Evolutionary conservation across 2,329 filamentous ascomycete species (phyloP).

Genomic region (Cordyceps fumosorosea): DNA sequence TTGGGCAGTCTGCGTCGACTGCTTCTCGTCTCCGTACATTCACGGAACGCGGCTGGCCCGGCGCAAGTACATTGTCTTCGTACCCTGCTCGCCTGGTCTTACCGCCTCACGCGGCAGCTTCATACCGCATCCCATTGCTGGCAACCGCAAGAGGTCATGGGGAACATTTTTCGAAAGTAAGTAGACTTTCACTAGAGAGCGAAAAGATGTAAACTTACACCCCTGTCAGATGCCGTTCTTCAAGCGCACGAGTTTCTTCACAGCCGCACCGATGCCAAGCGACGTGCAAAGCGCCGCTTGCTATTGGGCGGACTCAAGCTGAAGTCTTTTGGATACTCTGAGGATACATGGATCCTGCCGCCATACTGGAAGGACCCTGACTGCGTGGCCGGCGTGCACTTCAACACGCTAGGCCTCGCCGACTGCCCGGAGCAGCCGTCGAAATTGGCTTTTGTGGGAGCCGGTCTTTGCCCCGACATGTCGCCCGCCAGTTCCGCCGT

Average conservation of each 20-base stretch:
- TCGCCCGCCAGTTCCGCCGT: neutral
- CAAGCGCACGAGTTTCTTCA: neutral
- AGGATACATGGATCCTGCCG: neutral
- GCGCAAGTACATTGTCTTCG: neutral
- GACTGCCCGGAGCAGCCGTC: slow-evolving; percentile 6
- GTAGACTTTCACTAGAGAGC: neutral
- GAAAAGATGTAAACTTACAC: neutral
- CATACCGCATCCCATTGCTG: neutral
- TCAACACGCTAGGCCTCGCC: slow-evolving; percentile 3
- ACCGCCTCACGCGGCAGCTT: neutral
- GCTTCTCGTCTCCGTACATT: slow-evolving; percentile 3
- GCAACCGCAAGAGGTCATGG: neutral
- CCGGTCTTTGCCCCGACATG: slow-evolving; percentile 1
- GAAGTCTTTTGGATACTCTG: neutral
- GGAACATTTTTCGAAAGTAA: neutral
- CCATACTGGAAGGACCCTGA: slow-evolving; percentile 1
- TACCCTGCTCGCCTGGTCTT: neutral
- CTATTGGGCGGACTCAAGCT: neutral
- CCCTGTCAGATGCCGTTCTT: neutral
- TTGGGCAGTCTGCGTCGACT: neutral
- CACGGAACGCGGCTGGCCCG: neutral
- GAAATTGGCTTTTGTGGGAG: slow-evolving; percentile 2
- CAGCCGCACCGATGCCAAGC: neutral
- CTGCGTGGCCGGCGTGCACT: slow-evolving; percentile 2
- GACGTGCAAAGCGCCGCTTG: neutral